Base-by-base conservation (phyloP, 768 basidiomycete species). In the Lentinula edodes region DNA sequence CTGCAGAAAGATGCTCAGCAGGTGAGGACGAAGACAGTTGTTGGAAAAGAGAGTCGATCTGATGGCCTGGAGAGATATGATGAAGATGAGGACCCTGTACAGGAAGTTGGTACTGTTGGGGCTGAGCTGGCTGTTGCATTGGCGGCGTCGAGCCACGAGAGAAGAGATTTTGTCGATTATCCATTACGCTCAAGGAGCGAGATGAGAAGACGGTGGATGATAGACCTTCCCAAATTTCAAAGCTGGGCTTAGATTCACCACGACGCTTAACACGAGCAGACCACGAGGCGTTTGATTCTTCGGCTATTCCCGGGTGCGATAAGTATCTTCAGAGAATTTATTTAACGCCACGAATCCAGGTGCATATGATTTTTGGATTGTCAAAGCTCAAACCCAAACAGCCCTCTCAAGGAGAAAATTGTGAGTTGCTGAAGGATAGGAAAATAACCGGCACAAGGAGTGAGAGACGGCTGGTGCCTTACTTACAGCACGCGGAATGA, bases 11-110 rank as follows among this genome's bases (percentile, higher is more conserved):
- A 55, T 80, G 78, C 63, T 82, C 78, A 61, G 73, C 63, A 57
- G 72, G 66, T 41, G 80, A 66, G 39, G 74, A 65, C 20, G 69
- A 64, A 51, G 73, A 75, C 50, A 88, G 71, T 61, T 81, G 79
- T 66, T 87, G 82, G 67, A 90, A 88, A 20, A 91, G 80, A 55
- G 85, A 81, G 64, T 90, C 89, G 67, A 91, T 81, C 63, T 87
- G 80, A 65, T 75, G 83, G 36, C 83, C 78, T 63, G 86, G 78
- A 41, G 81, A 76, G 48, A 52, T 28, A 42, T 77, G 76, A 43
- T 72, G 75, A 32, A 79, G 67, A 36, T 75, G 64, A 58, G 80
- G 77, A 66, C 46, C 46, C 20, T 75, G 72, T 64, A 73, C 68
- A 65, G 72, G 72, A 64, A 76, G 65, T 66, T 63, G 62, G 53